Evolutionary conservation across 768 basidiomycete species (phyloP).

Genomic region (Asterophora parasitica): DNA sequence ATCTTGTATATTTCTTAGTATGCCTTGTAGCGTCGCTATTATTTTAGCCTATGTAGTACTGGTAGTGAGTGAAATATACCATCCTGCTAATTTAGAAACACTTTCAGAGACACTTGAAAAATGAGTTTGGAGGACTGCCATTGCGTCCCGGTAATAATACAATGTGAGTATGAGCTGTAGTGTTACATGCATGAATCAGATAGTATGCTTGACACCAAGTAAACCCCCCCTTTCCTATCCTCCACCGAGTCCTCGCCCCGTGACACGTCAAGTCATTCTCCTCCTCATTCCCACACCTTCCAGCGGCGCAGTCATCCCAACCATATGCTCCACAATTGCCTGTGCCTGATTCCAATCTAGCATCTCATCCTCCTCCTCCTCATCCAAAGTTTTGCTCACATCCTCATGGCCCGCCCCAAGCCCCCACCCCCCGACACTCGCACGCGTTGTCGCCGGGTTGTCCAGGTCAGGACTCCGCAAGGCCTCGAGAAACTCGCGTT

Average conservation of each 20-base stretch:
- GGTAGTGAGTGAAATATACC: too few relatives aligned
- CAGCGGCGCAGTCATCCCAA: constrained; percentile 42
- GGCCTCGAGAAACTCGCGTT: constrained; percentile 53
- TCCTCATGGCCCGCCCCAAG: constrained; percentile 59
- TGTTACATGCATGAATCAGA: neutral
- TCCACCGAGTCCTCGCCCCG: neutral
- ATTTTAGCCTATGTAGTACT: too few relatives aligned
- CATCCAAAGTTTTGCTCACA: constrained; percentile 39
- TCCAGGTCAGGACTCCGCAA: constrained; percentile 55
- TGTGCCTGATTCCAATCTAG: constrained; percentile 71
- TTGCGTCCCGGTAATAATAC: constrained; percentile 5
- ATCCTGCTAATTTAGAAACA: too few relatives aligned
- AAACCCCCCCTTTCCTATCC: neutral
- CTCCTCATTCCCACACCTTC: constrained; percentile 21
- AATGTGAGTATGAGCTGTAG: constrained; percentile 6
- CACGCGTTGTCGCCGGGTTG: constrained; percentile 27
- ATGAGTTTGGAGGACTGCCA: too few relatives aligned
- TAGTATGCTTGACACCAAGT: neutral
- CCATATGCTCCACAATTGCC: constrained; percentile 56
- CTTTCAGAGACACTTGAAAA: too few relatives aligned
- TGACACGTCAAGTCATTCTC: constrained; percentile 19
- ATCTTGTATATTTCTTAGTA: neutral
- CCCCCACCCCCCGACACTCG: constrained; percentile 72
- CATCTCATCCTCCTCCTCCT: constrained; percentile 61
- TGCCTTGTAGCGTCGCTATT: neutral